phyloP scores from a whole-genome alignment of 495 filamentous ascomycete species.

The Clavariopsis aquatica region DNA sequence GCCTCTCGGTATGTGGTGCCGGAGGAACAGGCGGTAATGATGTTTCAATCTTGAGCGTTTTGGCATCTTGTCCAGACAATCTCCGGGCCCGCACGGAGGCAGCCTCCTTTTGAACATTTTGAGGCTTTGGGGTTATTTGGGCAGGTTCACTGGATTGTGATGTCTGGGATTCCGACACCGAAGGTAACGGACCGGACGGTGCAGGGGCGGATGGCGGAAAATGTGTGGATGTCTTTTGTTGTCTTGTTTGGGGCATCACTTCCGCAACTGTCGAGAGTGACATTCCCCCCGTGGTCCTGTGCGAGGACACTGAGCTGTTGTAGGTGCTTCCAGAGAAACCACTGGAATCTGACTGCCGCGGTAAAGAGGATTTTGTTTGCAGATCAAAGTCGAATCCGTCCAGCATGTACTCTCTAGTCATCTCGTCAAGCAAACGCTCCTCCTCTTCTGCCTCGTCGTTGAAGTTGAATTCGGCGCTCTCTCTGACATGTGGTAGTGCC shows the following conservation, averaged over 20 bases:
- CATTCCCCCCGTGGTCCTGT: conserved; percentile 70
- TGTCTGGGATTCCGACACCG: conserved; percentile 27
- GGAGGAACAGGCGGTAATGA: conserved; percentile 50
- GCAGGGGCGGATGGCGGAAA: conserved; percentile 51
- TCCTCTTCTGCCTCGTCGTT: conserved; percentile 86
- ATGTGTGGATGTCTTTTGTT: conserved; percentile 42
- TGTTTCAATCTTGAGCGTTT: conserved; percentile 90
- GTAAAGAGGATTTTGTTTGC: conserved; percentile 72
- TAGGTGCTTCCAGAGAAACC: conserved; percentile 80
- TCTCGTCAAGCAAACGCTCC: conserved; percentile 87
- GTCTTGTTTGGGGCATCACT: conserved; percentile 45
- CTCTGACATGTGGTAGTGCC: conserved; percentile 44
- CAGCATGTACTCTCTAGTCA: conserved; percentile 83
- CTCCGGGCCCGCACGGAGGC: conserved; percentile 73
- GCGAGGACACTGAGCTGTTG: conserved; percentile 82
- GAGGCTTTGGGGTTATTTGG: conserved; percentile 25
- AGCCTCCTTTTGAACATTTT: conserved; percentile 47
- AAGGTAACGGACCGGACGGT: conserved; percentile 40
- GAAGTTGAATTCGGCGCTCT: conserved; percentile 50
- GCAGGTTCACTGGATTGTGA: conserved; percentile 22
- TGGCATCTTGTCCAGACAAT: conserved; percentile 74
- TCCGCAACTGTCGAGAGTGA: conserved; percentile 78
- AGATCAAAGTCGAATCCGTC: conserved; percentile 82
- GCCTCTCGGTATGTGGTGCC: conserved; percentile 44
- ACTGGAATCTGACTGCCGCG: conserved; percentile 87